phyloP scores from a whole-genome alignment of 2,329 filamentous ascomycete genomes.

The Lanzia echinophila region DNA sequence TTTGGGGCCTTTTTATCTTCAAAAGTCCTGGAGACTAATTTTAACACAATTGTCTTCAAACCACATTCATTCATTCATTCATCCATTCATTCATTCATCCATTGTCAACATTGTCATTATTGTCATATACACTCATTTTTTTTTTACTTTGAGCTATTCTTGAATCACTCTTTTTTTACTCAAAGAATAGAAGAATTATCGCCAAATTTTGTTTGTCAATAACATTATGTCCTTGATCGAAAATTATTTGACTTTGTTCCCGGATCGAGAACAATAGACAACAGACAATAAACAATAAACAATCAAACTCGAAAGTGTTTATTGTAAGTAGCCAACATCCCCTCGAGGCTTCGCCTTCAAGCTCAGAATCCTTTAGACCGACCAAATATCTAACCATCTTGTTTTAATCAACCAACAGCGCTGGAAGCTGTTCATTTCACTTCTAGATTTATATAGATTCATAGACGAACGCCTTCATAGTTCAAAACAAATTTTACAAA shows the following conservation, averaged over 20 bases:
- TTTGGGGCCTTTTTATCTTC: neutral
- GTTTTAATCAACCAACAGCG: constrained; percentile 5
- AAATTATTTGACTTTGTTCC: neutral
- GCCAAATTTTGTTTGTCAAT: neutral
- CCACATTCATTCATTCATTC: neutral
- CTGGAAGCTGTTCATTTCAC: neutral
- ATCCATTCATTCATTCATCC: too few relatives aligned
- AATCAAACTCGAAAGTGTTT: neutral
- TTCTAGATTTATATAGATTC: neutral
- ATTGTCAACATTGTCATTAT: neutral
- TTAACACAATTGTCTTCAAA: neutral
- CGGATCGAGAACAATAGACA: constrained; percentile 1
- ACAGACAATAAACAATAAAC: too few relatives aligned
- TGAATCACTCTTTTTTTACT: constrained; percentile 5
- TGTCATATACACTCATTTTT: neutral
- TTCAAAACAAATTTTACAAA: neutral
- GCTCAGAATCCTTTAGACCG: constrained; percentile 5
- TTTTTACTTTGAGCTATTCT: constrained; percentile 1
- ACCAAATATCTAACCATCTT: neutral
- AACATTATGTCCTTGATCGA: constrained; percentile 1
- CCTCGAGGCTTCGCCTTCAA: neutral
- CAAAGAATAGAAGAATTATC: neutral
- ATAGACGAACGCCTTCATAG: neutral
- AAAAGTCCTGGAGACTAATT: neutral
- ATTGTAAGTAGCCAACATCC: constrained; percentile 2